Evolutionary conservation across 352 stramenopile species (phyloP).

Genomic region (Phytopythium aichiense): DNA sequence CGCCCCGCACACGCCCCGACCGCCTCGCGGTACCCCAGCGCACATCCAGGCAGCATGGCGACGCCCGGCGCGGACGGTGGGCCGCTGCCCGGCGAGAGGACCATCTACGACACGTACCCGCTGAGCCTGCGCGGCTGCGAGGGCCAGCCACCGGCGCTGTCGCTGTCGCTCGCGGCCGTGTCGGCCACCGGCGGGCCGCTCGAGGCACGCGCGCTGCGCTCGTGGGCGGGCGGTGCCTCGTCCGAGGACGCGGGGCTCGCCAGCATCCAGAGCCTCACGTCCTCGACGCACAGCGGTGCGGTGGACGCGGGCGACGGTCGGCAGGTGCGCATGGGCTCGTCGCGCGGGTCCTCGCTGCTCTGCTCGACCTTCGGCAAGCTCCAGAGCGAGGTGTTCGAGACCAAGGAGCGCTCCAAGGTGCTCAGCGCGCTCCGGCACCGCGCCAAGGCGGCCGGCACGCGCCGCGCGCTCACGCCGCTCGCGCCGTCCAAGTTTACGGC

Average conservation of each 20-base stretch:
- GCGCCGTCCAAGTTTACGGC: constrained; percentile 59
- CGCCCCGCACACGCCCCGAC: neutral
- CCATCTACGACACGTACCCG: constrained; percentile 72
- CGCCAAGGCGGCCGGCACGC: constrained; percentile 28
- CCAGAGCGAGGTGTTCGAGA: constrained; percentile 73
- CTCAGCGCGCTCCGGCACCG: constrained; percentile 72
- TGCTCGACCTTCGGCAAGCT: constrained; percentile 67
- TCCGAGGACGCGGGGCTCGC: neutral
- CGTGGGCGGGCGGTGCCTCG: neutral
- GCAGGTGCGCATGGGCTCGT: constrained; percentile 1
- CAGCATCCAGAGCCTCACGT: constrained; percentile 1
- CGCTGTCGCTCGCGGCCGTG: constrained; percentile 2
- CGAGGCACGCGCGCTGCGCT: constrained; percentile 2
- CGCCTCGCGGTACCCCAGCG: neutral
- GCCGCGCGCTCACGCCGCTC: constrained; percentile 14
- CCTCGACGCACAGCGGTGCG: constrained; percentile 8
- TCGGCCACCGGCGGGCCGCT: neutral
- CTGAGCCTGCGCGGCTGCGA: constrained; percentile 36
- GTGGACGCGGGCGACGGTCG: constrained; percentile 9
- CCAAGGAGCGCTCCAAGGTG: constrained; percentile 70
- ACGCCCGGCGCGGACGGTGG: constrained; percentile 2
- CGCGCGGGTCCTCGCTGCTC: constrained; percentile 19
- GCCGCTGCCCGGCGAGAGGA: constrained; percentile 8
- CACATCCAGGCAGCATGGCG: neutral
- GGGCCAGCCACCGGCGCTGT: constrained; percentile 7